These are phyloP conservation scores for Aegilops speltoides DNA, from an alignment of 176 grass and related monocot genomes.

Conservation along the genomic window DNA sequence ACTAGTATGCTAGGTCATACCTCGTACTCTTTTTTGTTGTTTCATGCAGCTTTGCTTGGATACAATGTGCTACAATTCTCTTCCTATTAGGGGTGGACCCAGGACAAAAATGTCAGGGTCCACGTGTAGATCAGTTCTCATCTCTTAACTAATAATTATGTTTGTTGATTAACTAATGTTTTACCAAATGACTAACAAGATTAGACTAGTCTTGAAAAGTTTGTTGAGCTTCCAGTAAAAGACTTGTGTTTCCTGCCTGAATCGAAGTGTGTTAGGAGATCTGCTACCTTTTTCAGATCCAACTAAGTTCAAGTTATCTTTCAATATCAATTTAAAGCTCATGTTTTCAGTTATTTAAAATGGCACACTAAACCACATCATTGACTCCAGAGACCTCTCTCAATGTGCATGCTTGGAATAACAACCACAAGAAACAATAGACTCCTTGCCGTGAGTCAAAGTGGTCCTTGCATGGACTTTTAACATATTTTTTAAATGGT, in stretches of 20 bases:
- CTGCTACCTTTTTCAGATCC: background rate
- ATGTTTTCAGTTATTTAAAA: slow-evolving; percentile 10
- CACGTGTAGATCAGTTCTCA: background rate
- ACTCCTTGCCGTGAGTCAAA: background rate
- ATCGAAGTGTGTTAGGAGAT: background rate
- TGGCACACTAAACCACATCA: background rate
- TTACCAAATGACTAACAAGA: slow-evolving; percentile 6
- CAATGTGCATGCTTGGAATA: background rate
- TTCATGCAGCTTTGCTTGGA: slow-evolving; percentile 1
- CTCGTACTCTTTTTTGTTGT: slow-evolving; percentile 22
- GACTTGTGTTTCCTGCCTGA: slow-evolving; percentile 7
- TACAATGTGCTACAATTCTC: slow-evolving; percentile 1
- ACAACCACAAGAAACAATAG: slow-evolving; percentile 11
- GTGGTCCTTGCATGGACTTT: no score
- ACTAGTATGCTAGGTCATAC: background rate
- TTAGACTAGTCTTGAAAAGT: background rate
- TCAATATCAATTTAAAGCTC: background rate
- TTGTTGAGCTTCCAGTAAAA: slow-evolving; percentile 5
- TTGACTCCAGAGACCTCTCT: background rate
- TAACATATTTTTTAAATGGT: no score
- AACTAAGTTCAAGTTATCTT: background rate
- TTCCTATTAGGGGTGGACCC: background rate
- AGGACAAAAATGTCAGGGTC: no score
- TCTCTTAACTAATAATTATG: slow-evolving; percentile 10
- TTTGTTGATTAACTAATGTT: background rate